Percentiles rank a stretch among this genome's conserved stretches.
Evolutionary conservation across 441 rosid species (phyloP).

Genomic region (Hura crepitans): DNA sequence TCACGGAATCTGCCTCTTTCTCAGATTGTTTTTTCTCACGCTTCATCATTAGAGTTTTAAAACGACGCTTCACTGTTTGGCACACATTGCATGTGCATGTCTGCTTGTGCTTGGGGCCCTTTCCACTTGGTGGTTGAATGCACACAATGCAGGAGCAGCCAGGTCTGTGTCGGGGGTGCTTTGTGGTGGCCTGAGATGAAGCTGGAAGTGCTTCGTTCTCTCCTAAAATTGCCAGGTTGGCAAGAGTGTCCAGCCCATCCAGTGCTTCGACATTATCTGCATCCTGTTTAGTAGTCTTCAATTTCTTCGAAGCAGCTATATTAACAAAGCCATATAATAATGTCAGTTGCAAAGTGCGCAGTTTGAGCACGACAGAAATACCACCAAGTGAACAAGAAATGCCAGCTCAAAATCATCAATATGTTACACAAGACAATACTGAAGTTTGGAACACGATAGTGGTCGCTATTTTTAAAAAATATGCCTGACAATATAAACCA

Average conservation of each 20-base stretch:
- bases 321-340: slow-evolving; percentile 23
- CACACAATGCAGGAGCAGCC: slow-evolving; percentile 97
- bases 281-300: slow-evolving; percentile 51
- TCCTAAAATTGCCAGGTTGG: slow-evolving; percentile 78
- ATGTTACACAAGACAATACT: background rate
- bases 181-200: slow-evolving; percentile 77
- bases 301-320: slow-evolving; percentile 48
- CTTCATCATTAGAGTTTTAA: slow-evolving; percentile 81
- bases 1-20: slow-evolving; percentile 50
- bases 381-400: slow-evolving; percentile 17
- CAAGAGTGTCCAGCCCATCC: slow-evolving; percentile 87
- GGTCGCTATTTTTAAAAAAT: background rate
- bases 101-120: slow-evolving; percentile 84
- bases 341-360: slow-evolving; percentile 19
- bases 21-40: slow-evolving; percentile 71
- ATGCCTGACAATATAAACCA: background rate
- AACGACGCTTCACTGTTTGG: slow-evolving; percentile 89
- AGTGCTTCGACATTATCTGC: slow-evolving; percentile 42
- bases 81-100: slow-evolving; percentile 80
- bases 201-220: slow-evolving; percentile 50
- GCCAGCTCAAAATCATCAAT: slow-evolving; percentile 16
- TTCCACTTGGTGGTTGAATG: slow-evolving; percentile 98
- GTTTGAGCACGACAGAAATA: slow-evolving; percentile 16
- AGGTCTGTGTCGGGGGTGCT: slow-evolving; percentile 92
- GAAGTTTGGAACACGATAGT: slow-evolving; percentile 2